A percentile compares a stretch with the other conserved stretches of the same genome.
Evolutionary conservation across 169 alveolate genomes (phyloP).

Genomic region (Eimeria maxima): DNA sequence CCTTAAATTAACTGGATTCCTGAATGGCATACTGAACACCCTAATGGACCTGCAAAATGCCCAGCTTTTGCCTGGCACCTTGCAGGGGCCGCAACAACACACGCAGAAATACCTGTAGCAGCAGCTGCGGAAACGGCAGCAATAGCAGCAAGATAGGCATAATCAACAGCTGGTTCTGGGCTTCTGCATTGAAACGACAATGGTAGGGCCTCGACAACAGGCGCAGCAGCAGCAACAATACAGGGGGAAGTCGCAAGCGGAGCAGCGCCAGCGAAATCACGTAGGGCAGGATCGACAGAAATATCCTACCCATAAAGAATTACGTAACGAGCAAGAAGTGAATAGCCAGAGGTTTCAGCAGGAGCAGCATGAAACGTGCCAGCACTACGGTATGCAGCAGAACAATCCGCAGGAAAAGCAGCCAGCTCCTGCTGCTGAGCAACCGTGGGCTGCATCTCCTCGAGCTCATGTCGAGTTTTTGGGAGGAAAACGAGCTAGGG

Average conservation of each 20-base stretch:
- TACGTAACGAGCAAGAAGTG: neutral
- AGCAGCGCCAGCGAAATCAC: neutral
- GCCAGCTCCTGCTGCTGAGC: conserved; percentile 36
- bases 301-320: neutral
- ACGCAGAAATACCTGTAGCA: neutral
- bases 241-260: neutral
- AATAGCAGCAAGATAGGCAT: neutral
- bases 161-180: neutral
- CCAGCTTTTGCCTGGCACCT: neutral
- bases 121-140: neutral
- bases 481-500: conserved; percentile 27
- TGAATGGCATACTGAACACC: neutral
- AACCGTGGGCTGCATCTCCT: neutral
- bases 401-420: conserved; percentile 15
- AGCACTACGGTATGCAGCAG: neutral
- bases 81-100: neutral
- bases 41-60: neutral
- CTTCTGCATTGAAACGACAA: neutral
- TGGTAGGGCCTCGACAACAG: neutral
- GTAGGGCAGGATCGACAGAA: neutral
- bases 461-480: conserved; percentile 9
- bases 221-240: conserved; percentile 47
- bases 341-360: neutral
- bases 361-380: neutral
- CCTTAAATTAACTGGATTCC: neutral